A percentile compares a stretch with the other conserved stretches of the same genome.
phyloP scores from a whole-genome alignment of 495 filamentous ascomycete genomes.

The Sordaria brevicollis region DNA sequence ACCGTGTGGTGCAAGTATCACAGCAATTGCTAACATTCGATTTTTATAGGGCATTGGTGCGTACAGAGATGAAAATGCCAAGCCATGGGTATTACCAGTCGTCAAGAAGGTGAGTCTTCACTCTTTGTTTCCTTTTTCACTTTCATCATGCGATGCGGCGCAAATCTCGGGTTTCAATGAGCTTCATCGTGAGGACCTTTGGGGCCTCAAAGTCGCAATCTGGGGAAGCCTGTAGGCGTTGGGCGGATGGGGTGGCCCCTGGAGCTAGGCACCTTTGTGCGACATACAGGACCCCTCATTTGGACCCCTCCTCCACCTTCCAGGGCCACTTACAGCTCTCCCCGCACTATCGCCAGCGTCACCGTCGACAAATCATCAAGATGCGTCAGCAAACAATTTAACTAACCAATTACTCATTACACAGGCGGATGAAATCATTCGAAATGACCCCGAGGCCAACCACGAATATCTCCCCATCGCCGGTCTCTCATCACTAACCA shows the following conservation, averaged over 20 bases:
- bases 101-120: conserved; percentile 73
- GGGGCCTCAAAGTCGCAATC: neutral
- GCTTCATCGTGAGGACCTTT: neutral
- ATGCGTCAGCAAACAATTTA: neutral
- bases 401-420: conserved; percentile 10
- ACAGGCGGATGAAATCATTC: conserved; percentile 82
- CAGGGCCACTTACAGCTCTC: conserved; percentile 1
- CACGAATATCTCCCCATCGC: conserved; percentile 98
- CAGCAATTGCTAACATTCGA: neutral
- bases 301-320: neutral
- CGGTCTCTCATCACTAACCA: conserved; percentile 72
- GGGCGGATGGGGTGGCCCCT: conserved; percentile 17
- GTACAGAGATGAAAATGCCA: conserved; percentile 89
- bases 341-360: neutral
- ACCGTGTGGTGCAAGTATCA: neutral
- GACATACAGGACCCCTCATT: neutral
- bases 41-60: conserved; percentile 71
- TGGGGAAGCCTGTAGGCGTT: neutral
- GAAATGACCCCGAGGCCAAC: conserved; percentile 80
- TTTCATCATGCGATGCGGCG: neutral
- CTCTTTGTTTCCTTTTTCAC: neutral
- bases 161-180: neutral
- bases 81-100: conserved; percentile 96
- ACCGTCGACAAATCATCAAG: neutral
- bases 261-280: conserved; percentile 12